Conservation (phyloP, 768 basidiomycete species). For the Porpolomopsis calyptriformis region DNA sequence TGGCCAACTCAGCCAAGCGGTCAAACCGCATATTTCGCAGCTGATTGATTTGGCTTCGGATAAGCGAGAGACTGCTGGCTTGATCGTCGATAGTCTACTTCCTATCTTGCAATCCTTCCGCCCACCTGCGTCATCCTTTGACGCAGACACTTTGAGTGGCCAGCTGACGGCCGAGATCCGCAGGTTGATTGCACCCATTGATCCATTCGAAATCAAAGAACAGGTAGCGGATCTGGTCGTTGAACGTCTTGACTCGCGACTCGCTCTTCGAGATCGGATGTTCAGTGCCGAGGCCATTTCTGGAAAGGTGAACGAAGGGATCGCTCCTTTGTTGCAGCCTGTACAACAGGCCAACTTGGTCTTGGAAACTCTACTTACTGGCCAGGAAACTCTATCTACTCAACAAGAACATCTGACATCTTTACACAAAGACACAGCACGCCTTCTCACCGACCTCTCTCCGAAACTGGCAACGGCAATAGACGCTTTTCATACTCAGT, state of each 20-base stretch:
- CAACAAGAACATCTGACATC: constrained; percentile 29
- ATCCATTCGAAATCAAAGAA: constrained; percentile 81
- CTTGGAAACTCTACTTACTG: constrained; percentile 31
- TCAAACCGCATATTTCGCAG: constrained; percentile 82
- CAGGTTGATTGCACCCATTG: constrained; percentile 61
- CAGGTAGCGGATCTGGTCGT: constrained; percentile 84
- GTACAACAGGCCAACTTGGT: constrained; percentile 27
- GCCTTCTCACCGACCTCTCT: constrained; percentile 39
- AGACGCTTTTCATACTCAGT: constrained; percentile 32
- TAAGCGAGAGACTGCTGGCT: constrained; percentile 75
- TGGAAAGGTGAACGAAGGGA: constrained; percentile 42
- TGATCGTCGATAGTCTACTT: constrained; percentile 64
- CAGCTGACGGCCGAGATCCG: constrained; percentile 62
- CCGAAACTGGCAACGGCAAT: constrained; percentile 33
- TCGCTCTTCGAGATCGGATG: constrained; percentile 65
- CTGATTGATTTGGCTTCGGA: constrained; percentile 84
- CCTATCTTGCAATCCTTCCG: constrained; percentile 47
- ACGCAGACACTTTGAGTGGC: constrained; percentile 45
- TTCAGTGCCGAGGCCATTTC: constrained; percentile 53
- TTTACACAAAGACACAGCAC: constrained; percentile 30
- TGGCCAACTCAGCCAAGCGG: constrained; percentile 64
- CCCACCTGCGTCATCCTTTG: constrained; percentile 24
- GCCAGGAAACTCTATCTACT: constrained; percentile 30
- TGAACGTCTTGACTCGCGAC: constrained; percentile 70
- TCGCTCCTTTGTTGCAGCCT: constrained; percentile 35